A percentile compares a stretch with the other conserved stretches of the same genome.
Conservation (phyloP, 352 stramenopile genomes). For the Globisporangium paddicum region DNA sequence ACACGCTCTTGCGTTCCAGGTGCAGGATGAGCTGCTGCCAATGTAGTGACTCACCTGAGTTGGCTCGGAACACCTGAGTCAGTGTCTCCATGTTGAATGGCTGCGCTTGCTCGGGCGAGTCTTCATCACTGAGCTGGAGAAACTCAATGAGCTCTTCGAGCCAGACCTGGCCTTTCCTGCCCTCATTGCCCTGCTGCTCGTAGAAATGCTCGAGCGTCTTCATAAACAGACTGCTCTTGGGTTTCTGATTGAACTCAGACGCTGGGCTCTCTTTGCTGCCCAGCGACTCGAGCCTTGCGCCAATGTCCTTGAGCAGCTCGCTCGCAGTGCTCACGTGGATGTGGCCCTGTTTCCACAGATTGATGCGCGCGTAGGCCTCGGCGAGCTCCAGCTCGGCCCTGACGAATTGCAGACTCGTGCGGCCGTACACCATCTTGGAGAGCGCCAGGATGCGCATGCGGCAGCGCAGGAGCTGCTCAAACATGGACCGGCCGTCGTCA, state of each 20-base stretch:
- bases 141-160: constrained; percentile 1
- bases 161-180: constrained; percentile 5
- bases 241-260: not conserved
- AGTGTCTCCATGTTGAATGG: constrained; percentile 8
- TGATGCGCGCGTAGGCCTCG: constrained; percentile 47
- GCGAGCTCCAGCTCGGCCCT: constrained; percentile 50
- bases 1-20: constrained; percentile 29
- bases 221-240: not conserved
- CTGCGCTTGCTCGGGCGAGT: not conserved
- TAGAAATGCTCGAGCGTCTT: constrained; percentile 22
- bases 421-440: constrained; percentile 41
- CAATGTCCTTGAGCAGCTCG: constrained; percentile 33
- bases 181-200: constrained; percentile 7
- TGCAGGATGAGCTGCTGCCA: constrained; percentile 59
- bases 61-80: constrained; percentile 12
- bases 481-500: constrained; percentile 41
- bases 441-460: constrained; percentile 55
- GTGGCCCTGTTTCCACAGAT: constrained; percentile 69
- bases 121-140: not conserved
- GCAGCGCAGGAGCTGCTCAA: constrained; percentile 50
- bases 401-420: constrained; percentile 30
- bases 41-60: constrained; percentile 26
- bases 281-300: not conserved
- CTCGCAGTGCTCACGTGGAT: constrained; percentile 31
- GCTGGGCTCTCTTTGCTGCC: not conserved